Conservation (phyloP, 768 basidiomycete species). For the Lactarius evosmus region DNA sequence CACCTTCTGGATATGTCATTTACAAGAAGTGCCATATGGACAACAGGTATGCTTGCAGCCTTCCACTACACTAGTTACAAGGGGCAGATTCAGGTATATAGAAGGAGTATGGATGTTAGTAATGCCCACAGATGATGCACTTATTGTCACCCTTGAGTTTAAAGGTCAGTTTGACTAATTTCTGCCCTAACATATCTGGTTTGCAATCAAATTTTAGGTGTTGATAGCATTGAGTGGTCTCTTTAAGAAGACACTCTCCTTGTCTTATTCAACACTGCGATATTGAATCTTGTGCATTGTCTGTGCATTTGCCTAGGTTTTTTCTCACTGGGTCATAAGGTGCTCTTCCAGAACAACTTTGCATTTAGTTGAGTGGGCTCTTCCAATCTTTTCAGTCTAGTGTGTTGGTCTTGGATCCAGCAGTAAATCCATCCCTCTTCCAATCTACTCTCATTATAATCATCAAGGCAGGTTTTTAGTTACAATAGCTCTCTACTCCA, state of each 20-base stretch:
- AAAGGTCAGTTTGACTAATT: constrained; percentile 43
- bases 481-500: neutral
- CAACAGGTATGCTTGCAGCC: constrained; percentile 53
- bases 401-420: constrained; percentile 54
- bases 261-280: constrained; percentile 61
- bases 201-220: constrained; percentile 38
- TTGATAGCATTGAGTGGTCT: constrained; percentile 61
- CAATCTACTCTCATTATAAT: constrained; percentile 58
- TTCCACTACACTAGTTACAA: constrained; percentile 4
- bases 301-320: neutral
- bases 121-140: constrained; percentile 51
- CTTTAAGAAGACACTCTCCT: constrained; percentile 61
- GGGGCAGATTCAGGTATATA: constrained; percentile 26
- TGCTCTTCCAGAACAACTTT: constrained; percentile 64
- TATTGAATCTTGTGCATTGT: constrained; percentile 56
- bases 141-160: constrained; percentile 61
- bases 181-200: neutral
- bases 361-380: constrained; percentile 55
- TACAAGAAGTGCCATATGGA: constrained; percentile 63
- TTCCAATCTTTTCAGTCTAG: constrained; percentile 62
- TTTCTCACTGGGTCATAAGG: constrained; percentile 43
- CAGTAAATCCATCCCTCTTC: constrained; percentile 55
- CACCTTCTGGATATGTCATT: constrained; percentile 64
- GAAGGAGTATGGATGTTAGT: constrained; percentile 69
- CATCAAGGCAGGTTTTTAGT: constrained; percentile 46